These are phyloP conservation scores for Podospora pseudopauciseta DNA, from an alignment of 495 filamentous ascomycete species.

Conservation along the genomic window DNA sequence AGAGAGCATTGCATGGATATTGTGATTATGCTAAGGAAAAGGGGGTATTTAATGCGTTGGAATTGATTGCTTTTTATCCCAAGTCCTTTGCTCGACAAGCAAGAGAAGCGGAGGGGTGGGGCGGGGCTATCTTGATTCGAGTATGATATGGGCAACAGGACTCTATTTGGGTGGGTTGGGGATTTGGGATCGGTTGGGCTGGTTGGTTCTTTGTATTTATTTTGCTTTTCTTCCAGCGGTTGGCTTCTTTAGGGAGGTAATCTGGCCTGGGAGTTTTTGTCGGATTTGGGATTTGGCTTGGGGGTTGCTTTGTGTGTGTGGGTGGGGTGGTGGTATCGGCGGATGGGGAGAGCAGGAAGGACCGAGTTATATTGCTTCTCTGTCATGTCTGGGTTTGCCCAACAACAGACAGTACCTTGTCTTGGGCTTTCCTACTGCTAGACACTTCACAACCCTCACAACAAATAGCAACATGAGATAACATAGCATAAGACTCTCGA, in stretches of 20 bases:
- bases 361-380: too few species aligned
- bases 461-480: too few species aligned
- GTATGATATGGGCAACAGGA: neutral
- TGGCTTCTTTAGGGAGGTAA: neutral
- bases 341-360: too few species aligned
- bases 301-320: neutral
- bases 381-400: too few species aligned
- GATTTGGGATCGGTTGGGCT: neutral
- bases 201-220: slow-evolving; percentile 4
- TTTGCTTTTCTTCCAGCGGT: neutral
- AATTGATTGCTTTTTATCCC: neutral
- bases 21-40: neutral
- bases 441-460: too few species aligned
- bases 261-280: too few species aligned
- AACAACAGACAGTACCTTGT: too few species aligned
- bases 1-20: neutral
- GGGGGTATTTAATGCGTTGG: neutral
- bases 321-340: too few species aligned
- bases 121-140: neutral
- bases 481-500: too few species aligned
- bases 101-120: neutral
- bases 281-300: neutral
- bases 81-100: neutral
- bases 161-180: neutral
- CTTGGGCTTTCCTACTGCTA: too few species aligned